phyloP scores from a whole-genome alignment of 805 yeast species.

The Novakomyces olei region DNA sequence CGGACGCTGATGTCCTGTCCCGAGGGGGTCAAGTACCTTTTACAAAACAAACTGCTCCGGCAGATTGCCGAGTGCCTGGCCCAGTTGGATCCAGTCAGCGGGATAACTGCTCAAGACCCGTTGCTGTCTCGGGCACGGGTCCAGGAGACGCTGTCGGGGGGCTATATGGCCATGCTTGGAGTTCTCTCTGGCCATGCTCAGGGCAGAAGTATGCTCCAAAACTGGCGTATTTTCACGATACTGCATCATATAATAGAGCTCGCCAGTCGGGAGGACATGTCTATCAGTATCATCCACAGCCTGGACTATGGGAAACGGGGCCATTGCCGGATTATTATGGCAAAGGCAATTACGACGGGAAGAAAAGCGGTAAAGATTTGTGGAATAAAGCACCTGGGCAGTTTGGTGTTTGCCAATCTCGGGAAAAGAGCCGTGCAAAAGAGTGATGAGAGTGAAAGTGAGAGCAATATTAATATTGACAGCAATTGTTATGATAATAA shows the following conservation, averaged over 20 bases:
- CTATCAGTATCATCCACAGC: conserved; percentile 34
- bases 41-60: conserved; percentile 56
- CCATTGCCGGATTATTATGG: conserved; percentile 45
- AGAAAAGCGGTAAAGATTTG: conserved; percentile 29
- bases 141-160: conserved; percentile 42
- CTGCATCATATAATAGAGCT: conserved; percentile 45
- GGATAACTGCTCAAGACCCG: conserved; percentile 50
- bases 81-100: conserved; percentile 61
- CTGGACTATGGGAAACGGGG: conserved; percentile 38
- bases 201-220: conserved; percentile 49
- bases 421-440: conserved; percentile 6
- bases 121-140: conserved; percentile 41
- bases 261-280: conserved; percentile 32
- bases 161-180: conserved; percentile 64
- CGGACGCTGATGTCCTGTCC: conserved; percentile 36
- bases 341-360: conserved; percentile 39
- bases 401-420: conserved; percentile 10
- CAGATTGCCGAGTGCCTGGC: conserved; percentile 80
- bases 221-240: conserved; percentile 71
- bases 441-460: conserved; percentile 6
- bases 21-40: conserved; percentile 45
- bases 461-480: conserved; percentile 6
- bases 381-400: conserved; percentile 33
- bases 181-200: conserved; percentile 33
- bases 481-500: too few relatives aligned